phyloP scores from a whole-genome alignment of 1,139 yeast genomes.

The Taphrina communis region DNA sequence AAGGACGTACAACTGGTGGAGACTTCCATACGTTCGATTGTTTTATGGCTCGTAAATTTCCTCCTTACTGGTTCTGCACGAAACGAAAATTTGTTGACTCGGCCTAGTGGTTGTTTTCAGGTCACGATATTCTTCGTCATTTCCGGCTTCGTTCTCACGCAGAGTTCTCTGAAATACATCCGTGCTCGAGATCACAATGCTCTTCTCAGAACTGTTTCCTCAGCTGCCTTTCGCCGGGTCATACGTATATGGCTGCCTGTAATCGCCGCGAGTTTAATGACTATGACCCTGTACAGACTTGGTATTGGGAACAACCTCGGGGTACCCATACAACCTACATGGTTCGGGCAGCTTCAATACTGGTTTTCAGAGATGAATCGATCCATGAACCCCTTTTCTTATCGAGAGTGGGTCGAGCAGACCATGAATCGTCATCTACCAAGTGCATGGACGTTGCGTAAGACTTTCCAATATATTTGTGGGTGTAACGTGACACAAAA shows the following conservation, averaged over 20 bases:
- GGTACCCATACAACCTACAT: background rate
- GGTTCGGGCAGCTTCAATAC: background rate
- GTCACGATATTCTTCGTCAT: slow-evolving; percentile 34
- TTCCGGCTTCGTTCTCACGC: slow-evolving; percentile 32
- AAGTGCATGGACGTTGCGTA: slow-evolving; percentile 2
- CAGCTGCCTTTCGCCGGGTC: slow-evolving; percentile 23
- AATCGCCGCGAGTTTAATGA: background rate
- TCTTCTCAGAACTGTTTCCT: slow-evolving; percentile 10
- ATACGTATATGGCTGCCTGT: slow-evolving; percentile 23
- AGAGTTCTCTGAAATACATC: slow-evolving; percentile 9
- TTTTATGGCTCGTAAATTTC: background rate
- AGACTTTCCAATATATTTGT: background rate
- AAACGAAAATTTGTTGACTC: slow-evolving; percentile 9
- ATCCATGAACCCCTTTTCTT: background rate
- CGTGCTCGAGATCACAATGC: slow-evolving; percentile 9
- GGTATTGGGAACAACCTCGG: background rate
- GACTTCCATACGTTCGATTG: slow-evolving; percentile 25
- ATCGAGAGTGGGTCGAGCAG: background rate
- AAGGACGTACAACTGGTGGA: slow-evolving; percentile 19
- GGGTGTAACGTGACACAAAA: too few relatives aligned
- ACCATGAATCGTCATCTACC: background rate
- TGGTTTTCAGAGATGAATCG: background rate
- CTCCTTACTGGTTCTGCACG: background rate
- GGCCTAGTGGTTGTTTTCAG: slow-evolving; percentile 10
- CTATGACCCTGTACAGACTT: too few relatives aligned